Evolutionary conservation across 345 rosid genomes (phyloP), one percentile per base, ranked within the genome.

Genomic region (Gynandropsis gynandra): DNA sequence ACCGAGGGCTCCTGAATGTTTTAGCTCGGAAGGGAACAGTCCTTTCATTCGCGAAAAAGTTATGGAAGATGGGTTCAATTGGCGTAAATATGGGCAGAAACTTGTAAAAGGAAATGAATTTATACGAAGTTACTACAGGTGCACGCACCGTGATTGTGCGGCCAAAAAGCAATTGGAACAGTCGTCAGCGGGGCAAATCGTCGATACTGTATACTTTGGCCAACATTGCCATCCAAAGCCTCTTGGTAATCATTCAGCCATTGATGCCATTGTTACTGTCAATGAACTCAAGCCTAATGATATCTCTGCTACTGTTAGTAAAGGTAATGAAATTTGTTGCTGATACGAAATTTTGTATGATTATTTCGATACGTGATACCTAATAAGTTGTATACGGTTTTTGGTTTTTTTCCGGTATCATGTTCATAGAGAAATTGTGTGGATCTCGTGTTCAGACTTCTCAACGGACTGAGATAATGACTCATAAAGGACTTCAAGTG

Each of bases 71-170:
- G 98, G 95, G 53, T 92, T 71, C 70, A 80, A 80, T 63, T 90
- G 98, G 96, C 69, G 95, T 36, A 90, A 90, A 61, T 90, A 90
- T 12, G 98, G 98, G 13, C 96, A 90, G 80, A 90, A 90, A 57
- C 64, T 82, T 71, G 98, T 90, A 38, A 80, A 76, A 60, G 96
- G 89, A 18, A 90, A 87, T 72, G 98, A 84, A 72, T 87, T 82
- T 63, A 62, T 90, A 1, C 73, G 98, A 48, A 90, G 98, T 73
- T 90, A 87, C 68, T 90, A 89, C 74, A 78, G 70, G 66, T 92
- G 98, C 50, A 84, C 98, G 0, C 75, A 82, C 74, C 75, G 82
- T 35, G 76, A 70, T 56, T 92, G 98, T 62, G 81, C 42, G 68
- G 96, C 79, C 32, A 92, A 92, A 63, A 92, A 82, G 79, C 98